Conservation (phyloP, 2,329 filamentous ascomycete species). For the Coccinonectria pachysandricola region DNA sequence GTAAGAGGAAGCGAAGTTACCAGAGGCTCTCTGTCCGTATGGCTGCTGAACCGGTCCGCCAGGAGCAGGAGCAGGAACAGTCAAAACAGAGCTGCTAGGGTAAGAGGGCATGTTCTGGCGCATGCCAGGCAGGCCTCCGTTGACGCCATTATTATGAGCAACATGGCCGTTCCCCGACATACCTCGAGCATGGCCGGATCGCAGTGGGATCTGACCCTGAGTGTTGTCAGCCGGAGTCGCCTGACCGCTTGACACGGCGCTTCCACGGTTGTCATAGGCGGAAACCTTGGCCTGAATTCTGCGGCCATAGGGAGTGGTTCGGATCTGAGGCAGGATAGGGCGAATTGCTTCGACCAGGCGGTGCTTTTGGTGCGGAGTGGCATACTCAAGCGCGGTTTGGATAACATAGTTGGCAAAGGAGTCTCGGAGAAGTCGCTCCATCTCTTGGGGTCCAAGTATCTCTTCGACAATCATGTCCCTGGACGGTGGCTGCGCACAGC, state of each 20-base stretch:
- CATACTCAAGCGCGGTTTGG: slow-evolving; percentile 86
- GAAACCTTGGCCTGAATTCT: slow-evolving; percentile 85
- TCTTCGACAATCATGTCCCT: slow-evolving; percentile 79
- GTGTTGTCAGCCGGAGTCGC: slow-evolving; percentile 42
- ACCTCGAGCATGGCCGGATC: slow-evolving; percentile 32
- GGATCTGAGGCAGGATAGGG: slow-evolving; percentile 73
- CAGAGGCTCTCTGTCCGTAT: slow-evolving; percentile 19
- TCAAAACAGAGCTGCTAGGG: slow-evolving; percentile 21
- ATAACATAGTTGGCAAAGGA: slow-evolving; percentile 97
- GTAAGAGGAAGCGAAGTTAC: slow-evolving; percentile 17
- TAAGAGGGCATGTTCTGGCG: slow-evolving; percentile 28
- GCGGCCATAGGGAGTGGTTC: slow-evolving; percentile 86
- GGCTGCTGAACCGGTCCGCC: slow-evolving; percentile 19
- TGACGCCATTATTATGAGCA: slow-evolving; percentile 20
- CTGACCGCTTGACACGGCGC: slow-evolving; percentile 36
- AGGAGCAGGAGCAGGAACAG: slow-evolving; percentile 18
- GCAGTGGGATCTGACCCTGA: slow-evolving; percentile 43
- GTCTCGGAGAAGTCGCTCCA: slow-evolving; percentile 83
- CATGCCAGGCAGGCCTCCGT: slow-evolving; percentile 14
- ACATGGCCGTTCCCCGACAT: slow-evolving; percentile 31
- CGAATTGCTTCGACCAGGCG: slow-evolving; percentile 76
- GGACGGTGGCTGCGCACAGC: slow-evolving; percentile 65
- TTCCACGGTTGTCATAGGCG: slow-evolving; percentile 41
- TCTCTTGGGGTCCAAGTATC: slow-evolving; percentile 61
- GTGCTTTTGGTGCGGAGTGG: slow-evolving; percentile 61